A percentile compares a stretch with the other conserved stretches of the same genome.
These are phyloP conservation scores for Schizochytrium sp. DNA, from an alignment of 108 stramenopile genomes.

Conservation along the genomic window DNA sequence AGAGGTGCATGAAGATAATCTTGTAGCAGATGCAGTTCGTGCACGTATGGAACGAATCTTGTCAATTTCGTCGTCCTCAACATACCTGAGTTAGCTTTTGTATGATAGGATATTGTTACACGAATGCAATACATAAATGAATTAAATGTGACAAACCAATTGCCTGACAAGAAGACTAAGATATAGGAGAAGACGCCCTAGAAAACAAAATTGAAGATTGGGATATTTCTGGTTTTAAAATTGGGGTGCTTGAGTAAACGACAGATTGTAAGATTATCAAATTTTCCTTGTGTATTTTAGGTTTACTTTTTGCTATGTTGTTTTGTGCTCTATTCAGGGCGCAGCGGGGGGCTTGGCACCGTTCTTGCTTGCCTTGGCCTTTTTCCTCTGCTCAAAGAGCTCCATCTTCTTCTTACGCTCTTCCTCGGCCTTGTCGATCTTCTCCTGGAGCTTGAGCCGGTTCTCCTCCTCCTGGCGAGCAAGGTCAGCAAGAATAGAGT, in stretches of 20 bases:
- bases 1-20: too few species aligned
- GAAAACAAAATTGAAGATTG: too few species aligned
- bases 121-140: too few species aligned
- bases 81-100: too few species aligned
- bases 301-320: background rate
- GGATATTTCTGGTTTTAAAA: too few species aligned
- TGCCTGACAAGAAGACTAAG: too few species aligned
- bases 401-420: conserved; percentile 57
- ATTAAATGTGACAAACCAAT: too few species aligned
- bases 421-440: conserved; percentile 11
- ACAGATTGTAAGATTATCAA: too few species aligned
- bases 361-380: background rate
- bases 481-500: background rate
- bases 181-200: too few species aligned
- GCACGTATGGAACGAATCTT: background rate
- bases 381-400: background rate
- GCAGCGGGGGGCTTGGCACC: conserved; percentile 15
- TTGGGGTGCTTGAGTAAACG: too few species aligned
- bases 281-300: too few species aligned
- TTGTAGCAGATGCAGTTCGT: background rate
- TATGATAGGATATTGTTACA: too few species aligned
- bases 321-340: conserved; percentile 1
- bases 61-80: background rate
- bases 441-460: background rate
- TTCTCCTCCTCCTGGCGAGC: conserved; percentile 39